Evolutionary conservation across 495 filamentous ascomycete genomes (phyloP), one percentile per base, ranked within the genome.

Genomic region (Aspergillus sparsus): DNA sequence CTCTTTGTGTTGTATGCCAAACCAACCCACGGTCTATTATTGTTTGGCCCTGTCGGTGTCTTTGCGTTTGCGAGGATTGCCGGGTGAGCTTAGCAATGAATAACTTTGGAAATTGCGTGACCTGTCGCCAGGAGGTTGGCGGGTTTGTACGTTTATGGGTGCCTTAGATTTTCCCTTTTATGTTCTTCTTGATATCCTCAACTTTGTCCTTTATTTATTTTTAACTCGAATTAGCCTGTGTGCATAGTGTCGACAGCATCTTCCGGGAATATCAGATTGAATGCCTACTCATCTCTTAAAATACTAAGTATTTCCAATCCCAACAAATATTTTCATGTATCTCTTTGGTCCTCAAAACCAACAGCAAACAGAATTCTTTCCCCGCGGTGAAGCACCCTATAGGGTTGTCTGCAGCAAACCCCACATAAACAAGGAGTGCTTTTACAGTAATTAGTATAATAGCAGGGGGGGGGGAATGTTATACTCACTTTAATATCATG

Each of bases 61-160:
- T 98, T 46, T 92, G 90, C 61, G 78, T 97, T 27, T 98, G 94
- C 67, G 94, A 98, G 68, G 94, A 98, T 55, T 98, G 94, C 71
- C 80, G 94, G 16, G 88, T 98, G 27, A 91, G 89, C 54, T 82
- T 98, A 34, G 94, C 94, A 7, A 90, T 95, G 89, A 97, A 96
- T 66, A 98, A 98, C 72, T 97, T 93, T 67, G 88, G 91, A 45
- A 93, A 88, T 65, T 98, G 94, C 64, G 92, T 97, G 18, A 97
- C 93, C 62, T 98, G 94, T 70, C 81, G 94, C 51, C 83, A 89
- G 61, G 89, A 93, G 61, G 89, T 97, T 27, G 84, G 83, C 32
- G 93, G 92, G 21, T 98, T 94, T 72, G 88, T 87, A 59, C 83
- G 93, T 63, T 82, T 98, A 65, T 98, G 89, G 82, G 92, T 98